phyloP scores from a whole-genome alignment of 805 yeast genomes.

The Lachancea thermotolerans region DNA sequence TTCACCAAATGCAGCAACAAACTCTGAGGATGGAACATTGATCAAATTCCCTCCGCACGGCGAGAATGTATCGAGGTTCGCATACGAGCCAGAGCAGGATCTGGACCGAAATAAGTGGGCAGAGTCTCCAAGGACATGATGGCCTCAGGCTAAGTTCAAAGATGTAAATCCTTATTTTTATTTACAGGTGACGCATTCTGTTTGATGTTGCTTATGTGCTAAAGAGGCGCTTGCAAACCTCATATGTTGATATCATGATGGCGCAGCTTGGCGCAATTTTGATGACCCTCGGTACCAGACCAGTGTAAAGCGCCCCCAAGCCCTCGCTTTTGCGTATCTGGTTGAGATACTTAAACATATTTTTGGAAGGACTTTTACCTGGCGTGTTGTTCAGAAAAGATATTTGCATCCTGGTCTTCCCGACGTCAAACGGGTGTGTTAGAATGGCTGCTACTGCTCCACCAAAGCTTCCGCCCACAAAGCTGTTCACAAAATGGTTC shows the following conservation, averaged over 20 bases:
- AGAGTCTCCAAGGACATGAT: conserved; percentile 8
- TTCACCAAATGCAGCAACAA: neutral
- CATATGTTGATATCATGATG: conserved; percentile 94
- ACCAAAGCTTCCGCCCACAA: conserved; percentile 74
- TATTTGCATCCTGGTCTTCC: conserved; percentile 85
- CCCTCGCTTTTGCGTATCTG: conserved; percentile 72
- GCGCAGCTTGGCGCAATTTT: conserved; percentile 98
- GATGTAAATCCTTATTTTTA: neutral
- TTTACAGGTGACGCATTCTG: neutral
- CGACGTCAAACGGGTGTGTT: conserved; percentile 96
- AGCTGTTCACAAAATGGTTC: conserved; percentile 54
- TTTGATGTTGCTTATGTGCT: conserved; percentile 5
- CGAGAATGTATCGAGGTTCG: neutral
- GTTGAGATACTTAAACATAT: conserved; percentile 60
- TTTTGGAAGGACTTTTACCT: conserved; percentile 23
- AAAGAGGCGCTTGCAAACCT: conserved; percentile 67
- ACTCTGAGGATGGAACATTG: neutral
- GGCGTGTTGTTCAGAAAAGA: conserved; percentile 22
- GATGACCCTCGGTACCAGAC: conserved; percentile 75
- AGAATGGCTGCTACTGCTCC: conserved; percentile 80
- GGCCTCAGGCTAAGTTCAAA: no score
- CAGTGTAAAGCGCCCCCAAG: conserved; percentile 74
- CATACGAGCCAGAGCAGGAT: conserved; percentile 15
- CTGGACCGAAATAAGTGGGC: conserved; percentile 18
- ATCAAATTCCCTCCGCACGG: neutral